Base-by-base conservation (phyloP, 176 grass and related monocot species). In the Oryza australiensis region DNA sequence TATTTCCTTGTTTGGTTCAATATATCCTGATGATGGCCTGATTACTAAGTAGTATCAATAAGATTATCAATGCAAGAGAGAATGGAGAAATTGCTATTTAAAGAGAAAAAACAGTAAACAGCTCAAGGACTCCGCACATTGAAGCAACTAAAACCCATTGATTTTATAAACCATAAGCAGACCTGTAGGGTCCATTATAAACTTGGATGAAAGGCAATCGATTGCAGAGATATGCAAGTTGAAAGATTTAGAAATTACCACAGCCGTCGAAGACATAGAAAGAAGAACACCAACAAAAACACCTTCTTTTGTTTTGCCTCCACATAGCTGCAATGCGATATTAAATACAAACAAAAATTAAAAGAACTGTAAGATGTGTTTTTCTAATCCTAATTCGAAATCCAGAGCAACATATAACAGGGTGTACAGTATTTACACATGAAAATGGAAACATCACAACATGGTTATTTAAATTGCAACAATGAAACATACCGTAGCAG, bases 211-310 rank as follows among this genome's bases (percentile, higher is more conserved):
- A 37, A 64, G 12, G 38, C 12, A 35, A 64, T 6, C 14, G 18
- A 85, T 64, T 64, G 24, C 4, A 73, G 7, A 28, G 33, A 43
- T 29, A 51, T 53, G 55, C 15, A 73, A 14, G 38, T 65, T 65
- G 5, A 28, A 48, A 70, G 22, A 40, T 29, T 75, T 82, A 73
- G 33, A 79, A 81, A 82, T 68, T 91, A 99, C 97, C 85, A 99
- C 93, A 78, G 97, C 93, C 22, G 97, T 99, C 12, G 97, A 99
- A 83, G 97, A 99, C 97, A 99, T 99, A 62, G 97, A 99, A 80
- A 99, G 90, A 79, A 99, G 90, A 86, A 90, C 91, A 28, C 97
- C 97, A 53, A 99, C 97, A 24, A 99, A 99, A 66, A 99, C 81
- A 28, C 97, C 97, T 86, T 99, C 97, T 33, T 94, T 95, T 79